Percentiles rank a stretch among this genome's conserved stretches.
phyloP scores from a whole-genome alignment of 257 asterid species.

The Craterostigma plantagineum region DNA sequence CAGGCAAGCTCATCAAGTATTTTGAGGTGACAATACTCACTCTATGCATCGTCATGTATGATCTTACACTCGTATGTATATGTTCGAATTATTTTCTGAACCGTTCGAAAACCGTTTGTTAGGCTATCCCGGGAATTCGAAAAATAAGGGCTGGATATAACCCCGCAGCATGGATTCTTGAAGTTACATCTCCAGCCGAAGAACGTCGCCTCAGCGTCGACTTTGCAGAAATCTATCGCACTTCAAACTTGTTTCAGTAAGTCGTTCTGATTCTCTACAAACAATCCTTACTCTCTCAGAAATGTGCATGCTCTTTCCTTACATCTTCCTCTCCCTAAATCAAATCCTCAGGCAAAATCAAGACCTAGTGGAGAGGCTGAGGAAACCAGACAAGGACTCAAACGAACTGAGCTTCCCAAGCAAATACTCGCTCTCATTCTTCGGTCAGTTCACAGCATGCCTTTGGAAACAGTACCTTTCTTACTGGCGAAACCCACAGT shows the following conservation, averaged over 20 bases:
- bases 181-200: constrained; percentile 57
- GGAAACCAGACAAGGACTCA: constrained; percentile 42
- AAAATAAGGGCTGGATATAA: constrained; percentile 56
- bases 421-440: constrained; percentile 54
- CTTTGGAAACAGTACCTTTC: constrained; percentile 87
- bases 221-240: constrained; percentile 53
- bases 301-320: no score
- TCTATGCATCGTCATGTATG: no score
- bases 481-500: constrained; percentile 83
- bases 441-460: constrained; percentile 63
- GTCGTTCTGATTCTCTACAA: not conserved
- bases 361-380: constrained; percentile 44
- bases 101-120: no score
- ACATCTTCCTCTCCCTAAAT: no score
- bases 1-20: constrained; percentile 43
- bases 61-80: no score
- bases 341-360: constrained; percentile 36
- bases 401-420: constrained; percentile 50
- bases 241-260: constrained; percentile 43
- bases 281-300: no score
- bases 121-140: constrained; percentile 52
- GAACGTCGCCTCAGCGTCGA: constrained; percentile 54
- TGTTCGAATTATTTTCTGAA: not conserved
- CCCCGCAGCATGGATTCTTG: constrained; percentile 93
- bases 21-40: constrained; percentile 40